phyloP scores from a whole-genome alignment of 805 yeast genomes.

The Sugiyamaella qingdaonensis region DNA sequence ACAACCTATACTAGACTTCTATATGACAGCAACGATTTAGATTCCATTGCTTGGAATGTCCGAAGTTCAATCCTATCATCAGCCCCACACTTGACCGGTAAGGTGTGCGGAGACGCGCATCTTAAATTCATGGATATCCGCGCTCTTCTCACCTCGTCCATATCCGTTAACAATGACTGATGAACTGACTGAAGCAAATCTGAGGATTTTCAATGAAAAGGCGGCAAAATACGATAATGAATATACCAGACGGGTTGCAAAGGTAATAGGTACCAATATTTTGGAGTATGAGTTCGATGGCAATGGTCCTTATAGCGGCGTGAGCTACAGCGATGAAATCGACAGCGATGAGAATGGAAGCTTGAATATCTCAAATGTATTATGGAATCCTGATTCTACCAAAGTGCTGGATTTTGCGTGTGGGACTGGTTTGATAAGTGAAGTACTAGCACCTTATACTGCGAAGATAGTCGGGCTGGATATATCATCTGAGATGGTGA shows the following conservation, averaged over 20 bases:
- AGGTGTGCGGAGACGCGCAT: neutral
- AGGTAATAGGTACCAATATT: constrained; percentile 7
- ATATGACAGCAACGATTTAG: no score
- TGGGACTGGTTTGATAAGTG: constrained; percentile 24
- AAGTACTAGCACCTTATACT: constrained; percentile 20
- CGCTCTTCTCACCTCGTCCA: no score
- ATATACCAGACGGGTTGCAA: neutral
- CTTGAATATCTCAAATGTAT: neutral
- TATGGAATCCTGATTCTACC: constrained; percentile 19
- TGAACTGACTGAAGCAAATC: neutral
- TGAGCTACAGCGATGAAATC: neutral
- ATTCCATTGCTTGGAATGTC: no score
- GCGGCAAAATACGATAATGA: constrained; percentile 14
- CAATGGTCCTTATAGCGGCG: neutral
- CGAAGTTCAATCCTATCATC: no score
- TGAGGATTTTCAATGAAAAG: constrained; percentile 5
- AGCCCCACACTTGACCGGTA: neutral
- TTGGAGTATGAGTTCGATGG: constrained; percentile 4
- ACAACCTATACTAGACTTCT: no score
- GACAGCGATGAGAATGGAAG: neutral
- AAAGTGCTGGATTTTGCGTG: constrained; percentile 27
- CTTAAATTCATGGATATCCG: no score
- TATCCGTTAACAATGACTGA: neutral
- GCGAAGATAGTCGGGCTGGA: constrained; percentile 25
- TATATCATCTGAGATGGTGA: constrained; percentile 24